Percentiles rank a stretch among this genome's conserved stretches.
Conservation (phyloP, 2,329 filamentous ascomycete species). For the Pseudocercospora crystallina region DNA sequence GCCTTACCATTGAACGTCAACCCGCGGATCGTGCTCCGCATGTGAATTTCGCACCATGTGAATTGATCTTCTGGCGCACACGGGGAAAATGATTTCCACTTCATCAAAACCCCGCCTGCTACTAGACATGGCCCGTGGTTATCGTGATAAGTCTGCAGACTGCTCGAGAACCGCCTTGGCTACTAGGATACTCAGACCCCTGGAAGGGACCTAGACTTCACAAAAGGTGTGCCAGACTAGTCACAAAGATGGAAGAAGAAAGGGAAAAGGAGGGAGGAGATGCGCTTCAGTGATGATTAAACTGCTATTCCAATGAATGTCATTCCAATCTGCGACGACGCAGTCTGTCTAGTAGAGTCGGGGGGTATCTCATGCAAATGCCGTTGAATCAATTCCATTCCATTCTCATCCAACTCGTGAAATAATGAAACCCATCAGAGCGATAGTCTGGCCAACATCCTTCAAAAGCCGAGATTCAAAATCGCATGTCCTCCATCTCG, state of each 20-base stretch:
- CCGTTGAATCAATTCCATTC: background rate
- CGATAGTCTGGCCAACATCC: background rate
- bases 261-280: background rate
- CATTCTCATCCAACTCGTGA: conserved; percentile 11
- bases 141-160: no score
- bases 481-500: conserved; percentile 6
- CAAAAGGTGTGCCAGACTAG: no score
- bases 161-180: no score
- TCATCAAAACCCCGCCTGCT: no score
- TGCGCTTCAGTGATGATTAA: background rate
- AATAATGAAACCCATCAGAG: background rate
- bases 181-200: no score
- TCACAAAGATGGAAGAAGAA: background rate
- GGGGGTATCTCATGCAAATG: conserved; percentile 13
- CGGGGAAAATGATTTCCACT: no score
- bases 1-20: no score
- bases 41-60: no score
- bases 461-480: conserved; percentile 1
- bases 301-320: background rate
- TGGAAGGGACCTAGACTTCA: no score
- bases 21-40: no score
- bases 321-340: background rate
- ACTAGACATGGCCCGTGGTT: no score
- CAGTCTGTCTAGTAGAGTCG: conserved; percentile 8
- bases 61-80: no score